Base-by-base conservation (phyloP, 495 filamentous ascomycete species). In the Parathielavia appendiculata region DNA sequence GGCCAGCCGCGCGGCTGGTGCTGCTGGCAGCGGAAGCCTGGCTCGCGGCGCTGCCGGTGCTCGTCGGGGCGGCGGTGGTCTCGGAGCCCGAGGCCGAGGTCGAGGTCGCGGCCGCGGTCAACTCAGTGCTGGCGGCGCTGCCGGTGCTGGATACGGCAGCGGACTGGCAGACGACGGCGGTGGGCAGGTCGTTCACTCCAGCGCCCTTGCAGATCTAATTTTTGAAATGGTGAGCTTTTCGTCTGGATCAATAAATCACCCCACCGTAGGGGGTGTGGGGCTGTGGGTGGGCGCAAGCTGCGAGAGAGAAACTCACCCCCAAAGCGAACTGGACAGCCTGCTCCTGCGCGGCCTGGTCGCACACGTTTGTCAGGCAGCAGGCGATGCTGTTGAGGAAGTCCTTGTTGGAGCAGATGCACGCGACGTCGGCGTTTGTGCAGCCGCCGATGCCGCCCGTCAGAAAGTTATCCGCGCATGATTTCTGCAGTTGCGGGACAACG, bases 331-430 rank as follows among this genome's bases (percentile, higher is more conserved):
- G 32, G 35, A 73, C 61, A 16, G 76, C 75, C 26, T 58, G 12
- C 40, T 79, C 40, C 67, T 88, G 81, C 40, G 88, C 85, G 0
- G 69, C 68, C 1, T 57, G 9, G 45, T 68, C 60, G 71, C 90
- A 95, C 11, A 57, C 67, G 3, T 63, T 66, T 5, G 69, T 66
- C 8, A 95, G 75, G 67, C 90, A 95, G 75, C 86, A 88, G 32
- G 83, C 72, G 56, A 93, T 83, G 35, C 70, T 61, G 38, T 46
- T 62, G 57, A 95, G 76, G 75, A 89, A 88, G 10, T 68, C 66
- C 7, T 69, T 62, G 69, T 80, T 74, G 12, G 58, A 63, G 74
- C 90, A 95, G 64, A 92, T 89, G 69, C 90, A 95, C 39, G 70
- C 63, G 59, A 83, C 66, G 57, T 90, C 80, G 26, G 26, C 26